A percentile compares a stretch with the other conserved stretches of the same genome.
These are phyloP conservation scores for Erigeron philadelphicus DNA, from an alignment of 140 eudicot species.

Conservation along the genomic window DNA sequence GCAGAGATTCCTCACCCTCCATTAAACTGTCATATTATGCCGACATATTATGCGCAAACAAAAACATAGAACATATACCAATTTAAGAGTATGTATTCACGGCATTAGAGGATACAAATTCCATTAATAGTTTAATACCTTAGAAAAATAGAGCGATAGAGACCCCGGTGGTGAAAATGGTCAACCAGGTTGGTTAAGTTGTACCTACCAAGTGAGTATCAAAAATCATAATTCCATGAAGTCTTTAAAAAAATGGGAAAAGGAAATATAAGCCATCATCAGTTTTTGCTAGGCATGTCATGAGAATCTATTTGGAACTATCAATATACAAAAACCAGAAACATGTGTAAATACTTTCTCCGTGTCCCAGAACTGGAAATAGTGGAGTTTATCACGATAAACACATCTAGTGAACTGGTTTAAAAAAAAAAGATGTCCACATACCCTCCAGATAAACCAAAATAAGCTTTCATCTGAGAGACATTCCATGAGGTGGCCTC, in stretches of 20 bases:
- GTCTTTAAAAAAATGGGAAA: too few species aligned
- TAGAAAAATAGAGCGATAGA: conserved; percentile 81
- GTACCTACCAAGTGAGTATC: conserved; percentile 43
- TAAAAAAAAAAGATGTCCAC: not conserved
- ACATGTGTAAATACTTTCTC: not conserved
- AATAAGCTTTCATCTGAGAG: conserved; percentile 89
- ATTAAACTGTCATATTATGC: conserved; percentile 53
- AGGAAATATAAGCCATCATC: too few species aligned
- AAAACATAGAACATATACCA: not conserved
- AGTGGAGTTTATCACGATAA: too few species aligned
- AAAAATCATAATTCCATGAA: not conserved
- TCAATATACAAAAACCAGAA: not conserved
- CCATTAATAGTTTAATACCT: conserved; percentile 67
- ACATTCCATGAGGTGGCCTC: conserved; percentile 64
- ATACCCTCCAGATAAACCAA: conserved; percentile 97
- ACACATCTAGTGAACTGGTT: too few species aligned
- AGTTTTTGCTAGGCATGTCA: too few species aligned
- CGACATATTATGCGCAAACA: not conserved
- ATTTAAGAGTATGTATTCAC: not conserved
- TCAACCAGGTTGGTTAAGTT: conserved; percentile 72
- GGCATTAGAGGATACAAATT: not conserved
- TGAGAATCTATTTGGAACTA: not conserved
- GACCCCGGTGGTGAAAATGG: conserved; percentile 82
- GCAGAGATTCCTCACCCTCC: conserved; percentile 86
- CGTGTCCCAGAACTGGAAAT: too few species aligned